These are phyloP conservation scores for Rosellinia necatrix DNA, from an alignment of 2,329 filamentous ascomycete species.

Conservation along the genomic window DNA sequence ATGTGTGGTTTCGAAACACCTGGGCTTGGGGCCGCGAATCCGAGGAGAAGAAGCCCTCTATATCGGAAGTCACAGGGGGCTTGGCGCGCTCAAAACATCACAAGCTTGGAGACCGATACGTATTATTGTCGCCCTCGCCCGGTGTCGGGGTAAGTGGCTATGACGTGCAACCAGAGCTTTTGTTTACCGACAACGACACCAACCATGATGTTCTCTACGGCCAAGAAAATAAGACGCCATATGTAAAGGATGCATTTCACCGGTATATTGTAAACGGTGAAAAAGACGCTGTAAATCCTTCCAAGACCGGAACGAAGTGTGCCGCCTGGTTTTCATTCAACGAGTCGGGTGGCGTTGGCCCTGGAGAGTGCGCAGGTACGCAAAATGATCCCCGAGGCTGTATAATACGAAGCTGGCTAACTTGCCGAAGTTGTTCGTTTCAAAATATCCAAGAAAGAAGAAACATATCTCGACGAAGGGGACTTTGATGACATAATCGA, in stretches of 20 bases:
- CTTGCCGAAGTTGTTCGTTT: slow-evolving; percentile 76
- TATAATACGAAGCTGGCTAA: slow-evolving; percentile 15
- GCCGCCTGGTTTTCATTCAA: slow-evolving; percentile 93
- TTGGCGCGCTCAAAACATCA: slow-evolving; percentile 78
- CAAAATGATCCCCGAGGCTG: slow-evolving; percentile 47
- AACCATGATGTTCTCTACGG: slow-evolving; percentile 80
- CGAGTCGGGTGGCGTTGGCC: slow-evolving; percentile 82
- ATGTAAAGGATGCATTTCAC: slow-evolving; percentile 96
- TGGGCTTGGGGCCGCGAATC: slow-evolving; percentile 91
- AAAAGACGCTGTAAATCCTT: slow-evolving; percentile 80
- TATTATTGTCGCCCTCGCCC: slow-evolving; percentile 87
- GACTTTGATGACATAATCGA: slow-evolving; percentile 90
- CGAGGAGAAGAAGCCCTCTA: slow-evolving; percentile 77
- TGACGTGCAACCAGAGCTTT: slow-evolving; percentile 81
- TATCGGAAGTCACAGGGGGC: slow-evolving; percentile 67
- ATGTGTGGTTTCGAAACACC: slow-evolving; percentile 96
- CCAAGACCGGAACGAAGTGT: slow-evolving; percentile 80
- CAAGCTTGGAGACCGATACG: slow-evolving; percentile 80
- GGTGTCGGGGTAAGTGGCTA: slow-evolving; percentile 77
- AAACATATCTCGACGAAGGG: slow-evolving; percentile 87
- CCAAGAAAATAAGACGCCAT: slow-evolving; percentile 77
- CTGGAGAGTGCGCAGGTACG: slow-evolving; percentile 87
- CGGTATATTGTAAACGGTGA: slow-evolving; percentile 82
- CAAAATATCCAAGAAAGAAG: slow-evolving; percentile 75
- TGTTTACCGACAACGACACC: slow-evolving; percentile 96